These are phyloP conservation scores for Liquidambar formosana DNA, from an alignment of 164 flowering plant genomes.

Conservation along the genomic window DNA sequence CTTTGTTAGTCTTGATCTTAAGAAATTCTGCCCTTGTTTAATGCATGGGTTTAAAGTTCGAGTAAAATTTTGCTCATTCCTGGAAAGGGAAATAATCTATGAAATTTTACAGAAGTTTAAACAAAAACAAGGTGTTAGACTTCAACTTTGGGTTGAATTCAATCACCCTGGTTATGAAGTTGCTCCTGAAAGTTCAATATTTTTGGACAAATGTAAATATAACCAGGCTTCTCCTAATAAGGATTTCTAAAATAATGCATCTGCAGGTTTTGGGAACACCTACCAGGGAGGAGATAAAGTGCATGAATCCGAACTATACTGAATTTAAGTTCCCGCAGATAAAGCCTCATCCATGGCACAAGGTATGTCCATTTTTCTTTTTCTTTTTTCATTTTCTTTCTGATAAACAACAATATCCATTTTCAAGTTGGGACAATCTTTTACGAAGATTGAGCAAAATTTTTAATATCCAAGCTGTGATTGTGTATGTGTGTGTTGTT, in stretches of 20 bases:
- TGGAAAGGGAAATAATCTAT: background rate
- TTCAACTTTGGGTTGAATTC: background rate
- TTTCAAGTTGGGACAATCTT: too few relatives aligned
- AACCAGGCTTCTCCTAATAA: background rate
- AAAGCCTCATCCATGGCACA: constrained; percentile 99
- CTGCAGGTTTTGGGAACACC: constrained; percentile 95
- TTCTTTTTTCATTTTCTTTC: background rate
- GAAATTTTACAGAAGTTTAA: background rate
- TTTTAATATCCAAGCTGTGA: background rate
- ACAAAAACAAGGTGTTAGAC: background rate
- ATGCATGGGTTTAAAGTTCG: background rate
- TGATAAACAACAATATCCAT: too few relatives aligned
- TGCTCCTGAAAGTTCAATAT: background rate
- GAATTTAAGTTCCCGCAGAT: constrained; percentile 97
- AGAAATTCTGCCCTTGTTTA: background rate
- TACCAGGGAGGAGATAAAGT: constrained; percentile 97
- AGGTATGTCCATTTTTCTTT: constrained; percentile 40
- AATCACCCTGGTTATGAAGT: background rate
- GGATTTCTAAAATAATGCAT: background rate
- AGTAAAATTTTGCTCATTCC: background rate
- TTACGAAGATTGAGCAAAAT: too few relatives aligned
- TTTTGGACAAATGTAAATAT: background rate
- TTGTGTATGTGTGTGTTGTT: background rate
- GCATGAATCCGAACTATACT: constrained; percentile 98
- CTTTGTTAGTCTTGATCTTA: background rate